These are phyloP conservation scores for Taxawa tesnikishii DNA, from an alignment of 2,329 filamentous ascomycete genomes.

Conservation along the genomic window DNA sequence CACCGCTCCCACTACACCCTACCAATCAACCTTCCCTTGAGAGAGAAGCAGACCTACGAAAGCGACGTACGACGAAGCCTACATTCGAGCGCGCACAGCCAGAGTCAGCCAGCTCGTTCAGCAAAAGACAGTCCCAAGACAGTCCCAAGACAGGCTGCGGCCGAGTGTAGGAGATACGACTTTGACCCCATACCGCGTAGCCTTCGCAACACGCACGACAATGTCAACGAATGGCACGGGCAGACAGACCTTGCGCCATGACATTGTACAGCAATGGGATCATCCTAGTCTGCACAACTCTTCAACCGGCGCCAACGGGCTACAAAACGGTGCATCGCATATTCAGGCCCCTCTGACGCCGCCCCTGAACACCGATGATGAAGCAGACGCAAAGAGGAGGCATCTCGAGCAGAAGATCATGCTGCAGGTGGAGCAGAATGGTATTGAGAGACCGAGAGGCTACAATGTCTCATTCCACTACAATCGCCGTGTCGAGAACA, in stretches of 20 bases:
- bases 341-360: slow-evolving; percentile 19
- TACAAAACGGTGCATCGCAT: background rate
- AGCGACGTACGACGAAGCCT: too few relatives aligned
- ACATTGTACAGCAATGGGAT: slow-evolving; percentile 11
- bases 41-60: too few relatives aligned
- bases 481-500: slow-evolving; percentile 87
- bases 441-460: slow-evolving; percentile 68
- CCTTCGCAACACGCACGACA: too few relatives aligned
- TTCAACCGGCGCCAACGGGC: slow-evolving; percentile 1
- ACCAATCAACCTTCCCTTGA: too few relatives aligned
- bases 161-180: too few relatives aligned
- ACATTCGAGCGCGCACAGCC: too few relatives aligned
- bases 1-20: too few relatives aligned
- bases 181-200: too few relatives aligned
- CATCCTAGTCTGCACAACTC: background rate
- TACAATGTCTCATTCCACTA: slow-evolving; percentile 93
- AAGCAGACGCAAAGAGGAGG: slow-evolving; percentile 17
- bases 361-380: slow-evolving; percentile 38
- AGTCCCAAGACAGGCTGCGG: too few relatives aligned
- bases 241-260: slow-evolving; percentile 8
- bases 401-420: slow-evolving; percentile 41
- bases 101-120: too few relatives aligned
- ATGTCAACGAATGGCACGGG: slow-evolving; percentile 6
- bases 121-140: too few relatives aligned
- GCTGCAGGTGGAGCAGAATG: slow-evolving; percentile 43